Evolutionary conservation across 164 flowering plant species (phyloP), one percentile per base, ranked within the genome.

Genomic region (Santalum album): DNA sequence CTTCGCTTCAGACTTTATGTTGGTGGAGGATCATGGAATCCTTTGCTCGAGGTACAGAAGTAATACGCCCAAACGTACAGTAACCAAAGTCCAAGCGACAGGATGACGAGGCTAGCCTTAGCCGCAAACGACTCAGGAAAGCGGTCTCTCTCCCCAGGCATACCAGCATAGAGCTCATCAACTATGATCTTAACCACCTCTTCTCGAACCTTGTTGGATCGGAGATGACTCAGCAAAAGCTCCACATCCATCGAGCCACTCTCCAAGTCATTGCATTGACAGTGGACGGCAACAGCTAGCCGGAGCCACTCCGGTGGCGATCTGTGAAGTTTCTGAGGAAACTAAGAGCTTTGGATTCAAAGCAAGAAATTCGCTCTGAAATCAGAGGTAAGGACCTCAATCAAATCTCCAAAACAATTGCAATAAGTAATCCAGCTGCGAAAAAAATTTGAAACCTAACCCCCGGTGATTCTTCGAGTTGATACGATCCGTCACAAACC

Each of bases 171-270:
- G 36, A 71, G 6, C 21, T 65, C 73, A 14, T 58, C 52, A 11
- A 63, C 42, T 1, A 53, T 29, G 10, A 34, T 42, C 39, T 38
- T 47, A 17, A 71, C 46, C 56, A 65, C 4, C 7, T 46, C 45
- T 16, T 68, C 73, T 46, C 66, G 26, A 55, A 71, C 51, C 62
- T 49, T 75, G 63, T 56, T 60, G 3, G 66, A 55, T 38, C 25
- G 57, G 20, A 74, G 66, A 51, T 51, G 40, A 34, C 63, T 23
- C 18, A 23, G 56, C 22, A 55, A 24, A 12, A 68, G 11, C 35
- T 70, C 67, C 6, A 51, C 56, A 45, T 67, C 70, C 35, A 62
- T 18, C 1, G 59, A 53, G 10, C 25, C 59, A 14, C 19, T 21
- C 29, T 47, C 65, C 43, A 49, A 7, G 20, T n/a, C 14, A 10